phyloP scores from a whole-genome alignment of 768 basidiomycete species.

The Coprinellus micaceus region DNA sequence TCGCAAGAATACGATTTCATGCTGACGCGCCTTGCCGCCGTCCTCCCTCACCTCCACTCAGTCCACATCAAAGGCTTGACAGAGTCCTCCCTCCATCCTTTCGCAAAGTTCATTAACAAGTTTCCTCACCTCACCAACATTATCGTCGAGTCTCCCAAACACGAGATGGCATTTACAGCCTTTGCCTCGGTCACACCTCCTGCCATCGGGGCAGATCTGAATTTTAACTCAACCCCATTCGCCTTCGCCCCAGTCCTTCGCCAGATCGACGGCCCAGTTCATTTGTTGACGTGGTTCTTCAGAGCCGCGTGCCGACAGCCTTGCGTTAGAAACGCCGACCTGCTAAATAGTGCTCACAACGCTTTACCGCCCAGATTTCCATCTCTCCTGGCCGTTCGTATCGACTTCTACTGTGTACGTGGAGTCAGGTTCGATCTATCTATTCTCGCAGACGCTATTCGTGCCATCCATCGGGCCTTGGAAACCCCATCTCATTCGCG shows the following conservation, averaged over 20 bases:
- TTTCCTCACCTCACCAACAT: background rate
- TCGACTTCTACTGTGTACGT: slow-evolving; percentile 1
- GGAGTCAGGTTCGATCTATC: background rate
- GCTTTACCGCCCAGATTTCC: background rate
- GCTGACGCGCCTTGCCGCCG: background rate
- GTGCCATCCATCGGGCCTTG: background rate
- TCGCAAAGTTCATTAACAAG: background rate
- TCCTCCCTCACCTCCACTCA: background rate
- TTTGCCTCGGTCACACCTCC: background rate
- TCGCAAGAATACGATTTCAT: background rate
- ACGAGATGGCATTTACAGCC: background rate
- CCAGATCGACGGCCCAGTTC: background rate
- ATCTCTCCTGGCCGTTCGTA: background rate
- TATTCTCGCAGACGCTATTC: background rate
- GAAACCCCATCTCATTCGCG: no score
- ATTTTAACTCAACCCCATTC: background rate
- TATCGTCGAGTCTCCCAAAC: background rate
- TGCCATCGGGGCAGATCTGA: background rate
- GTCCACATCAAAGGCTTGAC: background rate
- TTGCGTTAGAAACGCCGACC: background rate
- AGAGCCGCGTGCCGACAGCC: background rate
- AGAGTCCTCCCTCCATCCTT: background rate
- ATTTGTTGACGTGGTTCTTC: background rate
- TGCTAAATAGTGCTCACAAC: background rate
- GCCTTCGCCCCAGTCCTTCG: background rate